A percentile compares a stretch with the other conserved stretches of the same genome.
Evolutionary conservation across 371 early-diverging fungal genomes (phyloP).

Genomic region (Mucor sp.): DNA sequence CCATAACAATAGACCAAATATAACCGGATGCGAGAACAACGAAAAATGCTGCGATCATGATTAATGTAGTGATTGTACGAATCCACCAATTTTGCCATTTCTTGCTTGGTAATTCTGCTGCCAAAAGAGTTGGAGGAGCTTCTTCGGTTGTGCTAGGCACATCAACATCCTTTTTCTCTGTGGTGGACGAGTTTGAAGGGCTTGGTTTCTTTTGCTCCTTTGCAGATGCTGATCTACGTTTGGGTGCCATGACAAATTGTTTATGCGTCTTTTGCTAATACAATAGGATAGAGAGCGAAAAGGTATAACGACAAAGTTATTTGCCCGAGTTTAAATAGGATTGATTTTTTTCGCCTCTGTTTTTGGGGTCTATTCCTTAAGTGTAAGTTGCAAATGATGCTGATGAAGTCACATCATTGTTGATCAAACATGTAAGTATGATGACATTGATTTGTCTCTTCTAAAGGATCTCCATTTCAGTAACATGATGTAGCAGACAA

Average conservation of each 20-base stretch:
- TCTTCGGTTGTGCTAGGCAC: neutral
- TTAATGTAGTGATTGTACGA: constrained; percentile 81
- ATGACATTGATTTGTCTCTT: neutral
- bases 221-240: constrained; percentile 4
- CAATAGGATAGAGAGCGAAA: neutral
- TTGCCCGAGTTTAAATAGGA: neutral
- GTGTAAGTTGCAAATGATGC: neutral
- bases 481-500: no score
- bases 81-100: constrained; percentile 82
- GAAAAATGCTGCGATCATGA: constrained; percentile 89
- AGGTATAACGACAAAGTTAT: neutral
- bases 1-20: constrained; percentile 78
- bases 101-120: constrained; percentile 53
- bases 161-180: neutral
- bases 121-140: constrained; percentile 34
- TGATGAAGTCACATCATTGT: neutral
- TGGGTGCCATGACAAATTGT: neutral
- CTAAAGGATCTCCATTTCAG: neutral
- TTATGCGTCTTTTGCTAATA: neutral
- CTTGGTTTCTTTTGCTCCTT: neutral
- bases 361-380: neutral
- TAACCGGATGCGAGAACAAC: constrained; percentile 82
- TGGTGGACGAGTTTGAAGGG: neutral
- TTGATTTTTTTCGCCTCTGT: neutral
- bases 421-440: constrained; percentile 2